Evolutionary conservation across 2,329 filamentous ascomycete species (phyloP).

Genomic region (Canariomyces notabilis): DNA sequence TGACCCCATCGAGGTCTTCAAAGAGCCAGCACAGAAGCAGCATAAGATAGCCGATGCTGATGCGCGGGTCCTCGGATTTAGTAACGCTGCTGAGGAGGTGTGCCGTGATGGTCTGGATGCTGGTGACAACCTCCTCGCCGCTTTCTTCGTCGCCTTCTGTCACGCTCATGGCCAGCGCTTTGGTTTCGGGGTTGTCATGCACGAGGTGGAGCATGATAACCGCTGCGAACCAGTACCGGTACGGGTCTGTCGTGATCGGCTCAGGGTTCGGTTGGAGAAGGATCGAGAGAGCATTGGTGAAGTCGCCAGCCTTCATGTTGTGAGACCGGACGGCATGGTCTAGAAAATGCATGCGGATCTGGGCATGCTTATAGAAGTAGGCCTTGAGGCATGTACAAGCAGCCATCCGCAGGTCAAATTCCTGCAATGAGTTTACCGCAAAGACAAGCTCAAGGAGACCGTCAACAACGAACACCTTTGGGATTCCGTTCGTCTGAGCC

Average conservation of each 20-base stretch:
- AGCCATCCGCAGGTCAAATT: conserved; percentile 76
- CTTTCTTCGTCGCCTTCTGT: conserved; percentile 83
- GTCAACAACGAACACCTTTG: conserved; percentile 84
- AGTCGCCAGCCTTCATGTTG: conserved; percentile 68
- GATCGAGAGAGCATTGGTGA: conserved; percentile 82
- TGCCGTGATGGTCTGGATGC: conserved; percentile 80
- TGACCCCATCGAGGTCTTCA: conserved; percentile 84
- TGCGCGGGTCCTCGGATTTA: conserved; percentile 68
- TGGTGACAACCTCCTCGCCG: conserved; percentile 92
- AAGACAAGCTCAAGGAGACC: conserved; percentile 80
- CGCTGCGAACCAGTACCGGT: conserved; percentile 84
- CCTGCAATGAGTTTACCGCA: conserved; percentile 57
- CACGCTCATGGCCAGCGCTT: conserved; percentile 72
- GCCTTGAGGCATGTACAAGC: conserved; percentile 89
- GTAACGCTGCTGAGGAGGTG: conserved; percentile 74
- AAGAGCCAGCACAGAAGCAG: conserved; percentile 85
- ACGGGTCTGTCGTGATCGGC: conserved; percentile 67
- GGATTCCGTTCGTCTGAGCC: conserved; percentile 44
- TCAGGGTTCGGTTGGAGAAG: conserved; percentile 63
- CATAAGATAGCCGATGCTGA: conserved; percentile 84
- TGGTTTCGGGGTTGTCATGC: conserved; percentile 73
- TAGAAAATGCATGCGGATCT: conserved; percentile 75
- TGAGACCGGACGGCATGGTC: conserved; percentile 71
- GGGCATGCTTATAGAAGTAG: conserved; percentile 77
- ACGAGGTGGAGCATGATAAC: conserved; percentile 82